Percentiles rank a stretch among this genome's conserved stretches.
These are phyloP conservation scores for Sporothrix curviconia DNA, from an alignment of 2,329 filamentous ascomycete genomes.

Conservation along the genomic window DNA sequence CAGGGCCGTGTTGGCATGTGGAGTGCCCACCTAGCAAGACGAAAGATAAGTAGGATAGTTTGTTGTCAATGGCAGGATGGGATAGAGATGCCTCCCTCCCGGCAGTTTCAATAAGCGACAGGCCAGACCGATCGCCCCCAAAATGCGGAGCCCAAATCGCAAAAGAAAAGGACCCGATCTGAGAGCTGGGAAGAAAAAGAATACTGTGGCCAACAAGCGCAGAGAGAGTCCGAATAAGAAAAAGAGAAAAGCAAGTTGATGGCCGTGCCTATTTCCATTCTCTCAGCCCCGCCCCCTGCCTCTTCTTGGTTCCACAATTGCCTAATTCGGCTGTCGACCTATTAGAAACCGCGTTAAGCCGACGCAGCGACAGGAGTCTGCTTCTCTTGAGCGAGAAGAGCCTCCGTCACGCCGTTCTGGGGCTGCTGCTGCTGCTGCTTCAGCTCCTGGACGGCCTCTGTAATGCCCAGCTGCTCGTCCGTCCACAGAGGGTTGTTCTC, in stretches of 20 bases:
- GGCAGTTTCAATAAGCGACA: not conserved
- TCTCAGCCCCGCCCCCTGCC: not conserved
- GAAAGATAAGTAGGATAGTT: slow-evolving; percentile 8
- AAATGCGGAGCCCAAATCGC: too few relatives aligned
- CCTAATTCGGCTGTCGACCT: not conserved
- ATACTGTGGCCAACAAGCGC: too few relatives aligned
- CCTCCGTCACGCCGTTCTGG: slow-evolving; percentile 45
- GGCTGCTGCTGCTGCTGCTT: slow-evolving; percentile 34
- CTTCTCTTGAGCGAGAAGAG: slow-evolving; percentile 50
- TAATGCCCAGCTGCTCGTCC: slow-evolving; percentile 75
- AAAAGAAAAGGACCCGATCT: too few relatives aligned
- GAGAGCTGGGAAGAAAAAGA: too few relatives aligned
- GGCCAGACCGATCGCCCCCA: too few relatives aligned
- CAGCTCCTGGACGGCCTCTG: slow-evolving; percentile 58
- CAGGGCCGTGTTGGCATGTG: not conserved
- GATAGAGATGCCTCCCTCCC: not conserved
- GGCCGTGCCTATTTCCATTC: not conserved
- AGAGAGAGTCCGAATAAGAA: too few relatives aligned
- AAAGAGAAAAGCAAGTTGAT: not conserved
- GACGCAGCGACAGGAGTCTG: not conserved
- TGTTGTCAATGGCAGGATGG: not conserved
- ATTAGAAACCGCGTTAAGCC: slow-evolving; percentile 1
- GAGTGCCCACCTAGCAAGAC: not conserved
- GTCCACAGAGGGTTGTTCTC: slow-evolving; percentile 79
- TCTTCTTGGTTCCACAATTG: not conserved